Percentiles rank a stretch among this genome's conserved stretches.
Evolutionary conservation across 768 basidiomycete species (phyloP).

Genomic region (Tulasnella sp.): DNA sequence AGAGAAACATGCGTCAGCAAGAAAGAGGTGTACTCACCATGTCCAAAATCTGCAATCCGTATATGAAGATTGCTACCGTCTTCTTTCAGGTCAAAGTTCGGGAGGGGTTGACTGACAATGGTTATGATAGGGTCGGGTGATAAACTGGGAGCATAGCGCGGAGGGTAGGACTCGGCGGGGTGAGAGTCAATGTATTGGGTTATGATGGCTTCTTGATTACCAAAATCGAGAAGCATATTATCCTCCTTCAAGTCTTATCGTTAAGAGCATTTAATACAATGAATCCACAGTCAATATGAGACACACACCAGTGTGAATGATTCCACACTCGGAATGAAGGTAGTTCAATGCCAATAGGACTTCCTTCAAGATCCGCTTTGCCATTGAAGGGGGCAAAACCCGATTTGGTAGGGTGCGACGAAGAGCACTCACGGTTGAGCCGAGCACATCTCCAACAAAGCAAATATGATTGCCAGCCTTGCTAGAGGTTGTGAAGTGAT

Average conservation of each 20-base stretch:
- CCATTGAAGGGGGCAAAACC: not conserved
- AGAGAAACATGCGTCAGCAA: not conserved
- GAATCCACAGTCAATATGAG: too few species aligned
- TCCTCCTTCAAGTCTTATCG: constrained; percentile 21
- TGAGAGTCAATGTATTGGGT: constrained; percentile 16
- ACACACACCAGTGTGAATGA: constrained; percentile 10
- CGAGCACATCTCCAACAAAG: constrained; percentile 3
- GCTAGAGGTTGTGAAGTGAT: not conserved
- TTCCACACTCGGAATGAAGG: constrained; percentile 4
- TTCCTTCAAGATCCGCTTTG: constrained; percentile 2
- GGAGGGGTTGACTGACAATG: constrained; percentile 23
- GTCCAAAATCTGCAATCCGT: constrained; percentile 22
- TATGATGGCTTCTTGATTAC: not conserved
- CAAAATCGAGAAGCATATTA: constrained; percentile 19
- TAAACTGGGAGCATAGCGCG: not conserved
- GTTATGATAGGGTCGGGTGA: constrained; percentile 21
- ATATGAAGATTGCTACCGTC: constrained; percentile 19
- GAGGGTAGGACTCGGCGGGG: constrained; percentile 11
- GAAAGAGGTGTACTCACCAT: not conserved
- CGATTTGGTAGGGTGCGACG: not conserved
- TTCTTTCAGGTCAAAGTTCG: constrained; percentile 14
- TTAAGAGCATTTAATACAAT: not conserved
- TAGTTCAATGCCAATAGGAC: constrained; percentile 12
- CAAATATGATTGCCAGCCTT: not conserved
- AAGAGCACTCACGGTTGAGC: not conserved